Base-by-base conservation (phyloP, 192 early-diverging fungal species). In the Coemansia sp. region DNA sequence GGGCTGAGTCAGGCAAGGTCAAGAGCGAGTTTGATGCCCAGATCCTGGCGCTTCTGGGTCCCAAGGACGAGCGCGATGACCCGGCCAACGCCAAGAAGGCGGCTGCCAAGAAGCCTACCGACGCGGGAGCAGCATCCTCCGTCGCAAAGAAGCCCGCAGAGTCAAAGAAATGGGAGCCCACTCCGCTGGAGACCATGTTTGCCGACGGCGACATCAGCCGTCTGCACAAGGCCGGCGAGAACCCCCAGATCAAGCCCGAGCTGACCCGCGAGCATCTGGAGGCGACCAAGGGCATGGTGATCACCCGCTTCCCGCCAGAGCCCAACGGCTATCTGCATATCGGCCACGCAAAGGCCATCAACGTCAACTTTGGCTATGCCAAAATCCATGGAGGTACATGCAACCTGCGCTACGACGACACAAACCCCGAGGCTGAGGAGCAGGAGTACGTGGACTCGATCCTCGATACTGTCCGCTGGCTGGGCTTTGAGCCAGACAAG, bases 311-410 rank as follows among this genome's bases (percentile, higher is more conserved):
- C 85, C 98, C 98, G 25, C 98, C 98, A 60, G 98, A 99, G 86
- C 98, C 98, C 59, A 99, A 99, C 76, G 96, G 98, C 25, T 97
- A 89, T 84, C 84, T 99, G 56, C 96, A 99, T 77, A 98, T 99
- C 80, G 96, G 98, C 57, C 98, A 99, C 73, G 95, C 96, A 64
- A 99, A 99, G 83, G 98, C 96, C 45, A 97, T 99, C 85, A 99
- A 99, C 76, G 90, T 99, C 69, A 99, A 96, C 85, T 99, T 99
- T 90, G 98, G 96, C 50, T 98, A 94, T 62, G 98, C 98, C 20
- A 87, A 88, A 67, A 90, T 90, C 12, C 89, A 94, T 72, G 85
- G 91, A 57, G 98, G 98, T 42, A 70, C 92, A 42, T 93, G 91
- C 68, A 94, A 99, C 81, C 87, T 99, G 61, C 88, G 93, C 60